A percentile compares a stretch with the other conserved stretches of the same genome.
Evolutionary conservation across 2,329 filamentous ascomycete species (phyloP).

Genomic region (Pseudogymnoascus sp.): DNA sequence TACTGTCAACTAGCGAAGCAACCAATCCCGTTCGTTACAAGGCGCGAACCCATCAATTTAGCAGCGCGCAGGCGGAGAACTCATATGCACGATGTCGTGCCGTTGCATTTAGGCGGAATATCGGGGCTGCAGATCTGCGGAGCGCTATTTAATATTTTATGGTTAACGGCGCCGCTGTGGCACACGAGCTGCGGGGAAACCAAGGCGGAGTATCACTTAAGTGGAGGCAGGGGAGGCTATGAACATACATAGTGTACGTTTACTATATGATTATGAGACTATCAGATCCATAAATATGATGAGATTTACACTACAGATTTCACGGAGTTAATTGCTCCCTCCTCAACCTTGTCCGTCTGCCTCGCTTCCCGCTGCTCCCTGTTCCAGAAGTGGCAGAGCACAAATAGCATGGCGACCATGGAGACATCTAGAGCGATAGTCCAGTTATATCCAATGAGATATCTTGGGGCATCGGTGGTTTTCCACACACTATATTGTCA

Average conservation of each 20-base stretch:
- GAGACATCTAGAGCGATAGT: constrained; percentile 26
- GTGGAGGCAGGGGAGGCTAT: not conserved
- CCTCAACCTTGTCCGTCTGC: not conserved
- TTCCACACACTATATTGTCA: constrained; percentile 21
- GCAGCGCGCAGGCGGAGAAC: not conserved
- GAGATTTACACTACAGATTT: not conserved
- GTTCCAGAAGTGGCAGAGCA: constrained; percentile 15
- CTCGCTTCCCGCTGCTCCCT: constrained; percentile 6
- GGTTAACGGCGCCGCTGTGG: not conserved
- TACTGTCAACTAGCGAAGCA: not conserved
- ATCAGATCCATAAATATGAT: not conserved
- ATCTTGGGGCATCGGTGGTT: constrained; percentile 25
- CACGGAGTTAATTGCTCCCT: not conserved
- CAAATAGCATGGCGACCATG: constrained; percentile 20
- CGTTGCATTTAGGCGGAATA: not conserved
- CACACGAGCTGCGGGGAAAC: not conserved
- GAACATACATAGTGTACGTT: not conserved
- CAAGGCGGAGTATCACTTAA: not conserved
- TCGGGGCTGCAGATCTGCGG: not conserved
- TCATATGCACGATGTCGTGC: not conserved
- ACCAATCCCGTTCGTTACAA: not conserved
- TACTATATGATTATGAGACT: not conserved
- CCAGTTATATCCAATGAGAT: constrained; percentile 27
- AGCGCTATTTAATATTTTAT: not conserved
- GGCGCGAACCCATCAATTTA: not conserved